Base-by-base conservation (phyloP, 805 yeast species). In the Ogataea wickerhamii region DNA sequence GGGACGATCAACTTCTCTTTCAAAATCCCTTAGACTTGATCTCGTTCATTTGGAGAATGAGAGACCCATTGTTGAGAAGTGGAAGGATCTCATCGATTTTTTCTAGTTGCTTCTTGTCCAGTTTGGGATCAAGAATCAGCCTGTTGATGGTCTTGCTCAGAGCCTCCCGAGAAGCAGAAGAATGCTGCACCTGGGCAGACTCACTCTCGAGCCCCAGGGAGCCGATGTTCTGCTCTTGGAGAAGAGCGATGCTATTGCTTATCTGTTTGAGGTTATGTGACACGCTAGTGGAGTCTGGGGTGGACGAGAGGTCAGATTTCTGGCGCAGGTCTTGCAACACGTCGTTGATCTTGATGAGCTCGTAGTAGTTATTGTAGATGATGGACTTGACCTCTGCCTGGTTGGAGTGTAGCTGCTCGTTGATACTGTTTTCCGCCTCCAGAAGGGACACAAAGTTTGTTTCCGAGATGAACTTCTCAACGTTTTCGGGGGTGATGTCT, bases 361-460 rank as follows among this genome's bases (percentile, higher is more conserved):
- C 89, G 55, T 78, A 80, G 65, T 82, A 82, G 52, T 82, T 82
- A 57, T 82, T 85, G 58, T 82, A 82, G 8, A 82, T 79, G 28
- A 82, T 80, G 20, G 83, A 75, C 49, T 82, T 82, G 45, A 80
- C 80, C 32, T 75, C 78, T 50, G 76, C 72, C 43, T 76, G 79
- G 36, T 73, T 76, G 12, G 74, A 56, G 41, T 73, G 75, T 39
- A 78, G 61, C 36, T 67, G 65, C 21, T 66, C 66, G 18, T 70
- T 67, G 6, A 76, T 64, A 8, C 46, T 54, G 41, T 67, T 68
- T n/a, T 68, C 69, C n/a, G 56, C 51, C 10, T 49, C 46, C 13
- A 69, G 41, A 17, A 69, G 52, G 3, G 56, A 53, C 5, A 51
- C 49, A 48, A 68, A 66, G 13, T 56, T 56, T 0, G 56, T 49